Evolutionary conservation across 164 flowering plant species (phyloP).

Genomic region (Nelumbo lutea): DNA sequence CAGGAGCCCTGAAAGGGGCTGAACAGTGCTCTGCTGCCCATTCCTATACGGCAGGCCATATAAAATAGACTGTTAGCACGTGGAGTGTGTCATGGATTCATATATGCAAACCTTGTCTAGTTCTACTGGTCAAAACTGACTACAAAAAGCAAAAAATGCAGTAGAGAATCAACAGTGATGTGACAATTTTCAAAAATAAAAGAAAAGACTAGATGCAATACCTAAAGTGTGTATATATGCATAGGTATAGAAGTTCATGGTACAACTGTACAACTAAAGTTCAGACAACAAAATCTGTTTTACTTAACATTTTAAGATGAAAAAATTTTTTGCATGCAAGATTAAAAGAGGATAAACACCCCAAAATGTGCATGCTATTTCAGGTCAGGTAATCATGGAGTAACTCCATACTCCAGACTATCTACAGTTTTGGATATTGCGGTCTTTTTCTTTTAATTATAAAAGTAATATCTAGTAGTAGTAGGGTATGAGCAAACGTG

Average conservation of each 20-base stretch:
- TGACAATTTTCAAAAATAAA: neutral
- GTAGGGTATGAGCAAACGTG: neutral
- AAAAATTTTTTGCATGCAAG: no score
- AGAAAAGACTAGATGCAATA: neutral
- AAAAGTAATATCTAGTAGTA: neutral
- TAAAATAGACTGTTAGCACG: neutral
- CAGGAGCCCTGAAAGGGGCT: slow-evolving; percentile 94
- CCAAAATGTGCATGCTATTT: no score
- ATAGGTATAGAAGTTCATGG: no score
- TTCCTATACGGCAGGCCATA: slow-evolving; percentile 48
- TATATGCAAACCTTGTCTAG: neutral
- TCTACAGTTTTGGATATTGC: neutral
- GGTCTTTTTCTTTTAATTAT: neutral
- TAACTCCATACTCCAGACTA: no score
- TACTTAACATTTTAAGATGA: no score
- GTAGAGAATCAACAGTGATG: neutral
- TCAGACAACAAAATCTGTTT: no score
- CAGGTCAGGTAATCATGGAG: no score
- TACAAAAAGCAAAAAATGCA: neutral
- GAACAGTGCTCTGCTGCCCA: slow-evolving; percentile 99
- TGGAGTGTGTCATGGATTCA: neutral
- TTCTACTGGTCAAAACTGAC: neutral
- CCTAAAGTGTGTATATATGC: no score
- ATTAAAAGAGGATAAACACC: no score
- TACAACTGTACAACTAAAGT: no score